Base-by-base conservation (phyloP, 1,284 basidiomycete genomes). In the Meira miltonrushii region DNA sequence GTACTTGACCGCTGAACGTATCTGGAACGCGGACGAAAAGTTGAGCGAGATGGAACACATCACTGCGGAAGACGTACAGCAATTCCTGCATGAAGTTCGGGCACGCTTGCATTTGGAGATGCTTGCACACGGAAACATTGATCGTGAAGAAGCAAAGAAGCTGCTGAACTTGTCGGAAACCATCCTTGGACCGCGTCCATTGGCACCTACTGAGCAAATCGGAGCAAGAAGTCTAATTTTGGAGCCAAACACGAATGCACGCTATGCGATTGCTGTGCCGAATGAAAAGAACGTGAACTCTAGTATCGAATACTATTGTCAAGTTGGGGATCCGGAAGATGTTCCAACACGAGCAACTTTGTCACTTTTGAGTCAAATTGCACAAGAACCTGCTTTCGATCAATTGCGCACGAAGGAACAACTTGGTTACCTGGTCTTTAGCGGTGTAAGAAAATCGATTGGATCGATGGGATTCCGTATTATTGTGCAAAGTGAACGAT, bases 351-450 rank as follows among this genome's bases (percentile, higher is more conserved):
- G 76, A 3, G 67, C 76, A 2, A 60, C 60, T n/a, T 67, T 78
- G 15, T 63, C 66, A 11, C 61, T 78, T 11, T 62, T 78, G 33
- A 61, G 70, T 3, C 76, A 78, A 65, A 78, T 78, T 13, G 74
- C 72, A 17, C 58, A 67, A 33, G 95, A 98, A 73, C 93, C 94
- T 0, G 85, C 88, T n/a, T 99, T 98, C 80, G 88, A 95, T 74
- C 82, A 88, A 39, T 84, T 99, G 43, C 87, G 95, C n/a, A 97
- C 94, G 1, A 87, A 92, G 78, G 92, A 98, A 78, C 95, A 98
- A 79, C 84, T 99, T 0, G 95, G 95, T 11, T 98, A 99, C 77
- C 68, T 78, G 1, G 76, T 78, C 11, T 77, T 76, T 50, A 68
- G 67, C 44, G 63, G 68, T 10, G 61, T 66, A 15, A 66, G 73